These are phyloP conservation scores for Suhomyces emberorum DNA, from an alignment of 805 yeast genomes.

Conservation along the genomic window DNA sequence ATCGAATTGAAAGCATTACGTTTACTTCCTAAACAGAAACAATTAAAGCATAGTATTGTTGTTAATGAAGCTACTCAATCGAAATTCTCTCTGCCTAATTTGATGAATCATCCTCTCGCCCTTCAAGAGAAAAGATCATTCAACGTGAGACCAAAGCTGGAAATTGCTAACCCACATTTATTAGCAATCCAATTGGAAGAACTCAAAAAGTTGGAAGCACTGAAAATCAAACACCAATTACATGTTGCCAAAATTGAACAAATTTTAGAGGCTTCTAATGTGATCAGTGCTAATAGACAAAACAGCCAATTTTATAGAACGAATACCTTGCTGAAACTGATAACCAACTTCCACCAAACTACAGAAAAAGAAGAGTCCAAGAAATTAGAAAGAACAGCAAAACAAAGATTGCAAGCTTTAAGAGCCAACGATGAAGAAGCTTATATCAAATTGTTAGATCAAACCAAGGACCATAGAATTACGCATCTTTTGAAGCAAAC, in stretches of 20 bases:
- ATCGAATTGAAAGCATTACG: conserved; percentile 69
- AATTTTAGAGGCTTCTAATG: conserved; percentile 24
- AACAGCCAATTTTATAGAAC: conserved; percentile 23
- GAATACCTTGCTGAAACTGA: conserved; percentile 28
- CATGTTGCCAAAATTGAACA: conserved; percentile 24
- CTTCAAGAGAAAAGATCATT: conserved; percentile 68
- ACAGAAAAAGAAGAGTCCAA: conserved; percentile 75
- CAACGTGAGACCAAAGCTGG: conserved; percentile 64
- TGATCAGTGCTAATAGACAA: conserved; percentile 17
- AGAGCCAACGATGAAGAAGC: conserved; percentile 89
- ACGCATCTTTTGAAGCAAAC: conserved; percentile 81
- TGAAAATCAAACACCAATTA: conserved; percentile 18
- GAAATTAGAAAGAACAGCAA: conserved; percentile 76
- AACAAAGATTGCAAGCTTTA: conserved; percentile 82
- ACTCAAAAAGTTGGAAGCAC: conserved; percentile 57
- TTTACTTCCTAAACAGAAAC: conserved; percentile 66
- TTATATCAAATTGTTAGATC: conserved; percentile 75
- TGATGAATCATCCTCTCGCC: conserved; percentile 53
- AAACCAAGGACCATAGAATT: conserved; percentile 83
- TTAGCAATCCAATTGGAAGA: conserved; percentile 74
- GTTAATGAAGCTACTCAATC: conserved; percentile 51
- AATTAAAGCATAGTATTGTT: conserved; percentile 59
- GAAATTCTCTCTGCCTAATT: conserved; percentile 49
- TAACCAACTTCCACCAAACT: conserved; percentile 48
- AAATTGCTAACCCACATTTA: conserved; percentile 70